These are phyloP conservation scores for Chimonanthus praecox DNA, from an alignment of 164 flowering plant genomes.

Conservation along the genomic window DNA sequence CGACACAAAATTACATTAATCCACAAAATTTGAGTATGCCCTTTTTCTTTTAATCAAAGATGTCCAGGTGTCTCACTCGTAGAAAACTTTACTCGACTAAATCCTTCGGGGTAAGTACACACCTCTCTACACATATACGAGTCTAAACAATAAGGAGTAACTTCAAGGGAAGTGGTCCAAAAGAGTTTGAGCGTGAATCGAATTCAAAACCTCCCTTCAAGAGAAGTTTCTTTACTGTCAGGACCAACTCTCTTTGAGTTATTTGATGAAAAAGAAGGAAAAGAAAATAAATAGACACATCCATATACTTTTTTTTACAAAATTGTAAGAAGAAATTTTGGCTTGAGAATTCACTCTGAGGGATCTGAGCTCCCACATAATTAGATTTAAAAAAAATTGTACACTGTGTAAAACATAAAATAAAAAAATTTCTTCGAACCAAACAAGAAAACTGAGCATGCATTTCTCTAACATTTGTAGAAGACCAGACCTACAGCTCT, in stretches of 20 bases:
- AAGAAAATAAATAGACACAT: too few species aligned
- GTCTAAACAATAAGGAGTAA: too few species aligned
- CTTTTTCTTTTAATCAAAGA: not conserved
- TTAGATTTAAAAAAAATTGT: not conserved
- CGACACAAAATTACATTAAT: not conserved
- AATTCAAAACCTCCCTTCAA: too few species aligned
- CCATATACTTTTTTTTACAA: too few species aligned
- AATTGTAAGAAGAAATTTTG: not conserved
- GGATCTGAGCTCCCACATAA: not conserved
- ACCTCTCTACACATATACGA: too few species aligned
- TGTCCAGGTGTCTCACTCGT: too few species aligned
- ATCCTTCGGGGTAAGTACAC: too few species aligned
- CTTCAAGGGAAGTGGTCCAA: too few species aligned
- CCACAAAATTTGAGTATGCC: not conserved
- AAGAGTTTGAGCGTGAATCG: too few species aligned
- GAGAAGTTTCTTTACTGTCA: too few species aligned
- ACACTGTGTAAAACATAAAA: not conserved
- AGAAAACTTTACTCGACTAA: too few species aligned
- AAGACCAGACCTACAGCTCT: not conserved
- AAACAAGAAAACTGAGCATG: not conserved
- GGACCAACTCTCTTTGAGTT: too few species aligned
- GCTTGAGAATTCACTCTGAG: not conserved
- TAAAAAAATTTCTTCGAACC: not conserved
- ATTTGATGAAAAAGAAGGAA: not conserved
- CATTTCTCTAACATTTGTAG: not conserved